Conservation (phyloP, 78 protist genomes). For the Chrysochromulina parva region DNA sequence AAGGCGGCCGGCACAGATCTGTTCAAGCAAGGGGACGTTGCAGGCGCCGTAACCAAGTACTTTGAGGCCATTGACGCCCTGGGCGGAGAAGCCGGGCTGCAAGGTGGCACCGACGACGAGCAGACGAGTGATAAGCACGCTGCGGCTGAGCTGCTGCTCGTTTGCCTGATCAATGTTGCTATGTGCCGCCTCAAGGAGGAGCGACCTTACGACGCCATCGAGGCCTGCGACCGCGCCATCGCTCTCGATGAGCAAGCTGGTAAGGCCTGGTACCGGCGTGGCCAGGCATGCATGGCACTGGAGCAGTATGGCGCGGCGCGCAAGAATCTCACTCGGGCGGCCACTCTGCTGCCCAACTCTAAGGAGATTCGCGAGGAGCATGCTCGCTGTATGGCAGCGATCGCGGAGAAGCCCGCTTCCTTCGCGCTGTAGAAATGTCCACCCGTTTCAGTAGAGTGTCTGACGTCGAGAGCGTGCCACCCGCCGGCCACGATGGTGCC, state of each 20-base stretch:
- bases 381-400: too few relatives aligned
- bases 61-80: too few relatives aligned
- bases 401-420: too few relatives aligned
- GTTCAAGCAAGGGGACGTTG: not conserved
- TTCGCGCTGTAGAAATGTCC: too few relatives aligned
- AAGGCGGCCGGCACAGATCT: not conserved
- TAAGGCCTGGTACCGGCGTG: not conserved
- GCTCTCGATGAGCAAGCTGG: not conserved
- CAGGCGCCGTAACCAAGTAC: not conserved
- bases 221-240: not conserved
- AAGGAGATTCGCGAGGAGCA: too few relatives aligned
- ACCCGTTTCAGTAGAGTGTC: too few relatives aligned
- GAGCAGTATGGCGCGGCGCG: not conserved
- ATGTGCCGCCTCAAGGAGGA: not conserved
- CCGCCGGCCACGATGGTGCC: too few relatives aligned
- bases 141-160: not conserved
- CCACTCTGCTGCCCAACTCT: too few relatives aligned
- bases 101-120: too few relatives aligned
- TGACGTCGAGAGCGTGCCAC: too few relatives aligned
- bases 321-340: not conserved
- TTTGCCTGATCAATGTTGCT: not conserved
- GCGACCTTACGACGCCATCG: not conserved
- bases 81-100: too few relatives aligned
- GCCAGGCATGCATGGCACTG: not conserved
- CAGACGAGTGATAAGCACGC: too few relatives aligned